phyloP scores from a whole-genome alignment of 768 basidiomycete genomes.

The Tulasnella sp. region DNA sequence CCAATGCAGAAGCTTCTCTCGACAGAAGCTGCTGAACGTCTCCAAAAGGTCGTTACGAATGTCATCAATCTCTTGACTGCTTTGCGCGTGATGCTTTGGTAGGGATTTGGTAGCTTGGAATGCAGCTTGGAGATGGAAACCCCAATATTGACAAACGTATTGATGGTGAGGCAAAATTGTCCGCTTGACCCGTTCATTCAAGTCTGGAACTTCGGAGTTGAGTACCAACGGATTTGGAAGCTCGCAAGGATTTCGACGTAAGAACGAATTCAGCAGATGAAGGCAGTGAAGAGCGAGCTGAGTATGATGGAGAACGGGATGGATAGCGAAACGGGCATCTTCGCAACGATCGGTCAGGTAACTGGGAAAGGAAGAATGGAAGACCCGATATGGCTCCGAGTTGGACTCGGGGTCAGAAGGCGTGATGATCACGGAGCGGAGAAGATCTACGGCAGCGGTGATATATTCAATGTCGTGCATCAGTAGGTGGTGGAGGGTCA shows the following conservation, averaged over 20 bases:
- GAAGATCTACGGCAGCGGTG: neutral
- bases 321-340: neutral
- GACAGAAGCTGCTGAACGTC: too few species aligned
- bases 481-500: neutral
- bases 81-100: too few species aligned
- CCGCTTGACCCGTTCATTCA: neutral
- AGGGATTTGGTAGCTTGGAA: neutral
- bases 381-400: neutral
- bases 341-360: slow-evolving; percentile 7
- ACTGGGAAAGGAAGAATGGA: slow-evolving; percentile 11
- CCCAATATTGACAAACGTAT: neutral
- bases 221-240: neutral
- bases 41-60: too few species aligned
- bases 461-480: neutral
- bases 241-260: neutral
- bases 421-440: slow-evolving; percentile 6
- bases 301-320: neutral
- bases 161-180: neutral
- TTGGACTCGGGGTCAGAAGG: too few species aligned
- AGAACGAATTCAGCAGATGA: neutral
- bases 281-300: neutral
- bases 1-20: neutral
- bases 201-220: slow-evolving; percentile 1
- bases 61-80: too few species aligned
- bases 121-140: neutral